A percentile compares a stretch with the other conserved stretches of the same genome.
These are phyloP conservation scores for Tylopilus rubrobrunneus DNA, from an alignment of 768 basidiomycete species.

Conservation along the genomic window DNA sequence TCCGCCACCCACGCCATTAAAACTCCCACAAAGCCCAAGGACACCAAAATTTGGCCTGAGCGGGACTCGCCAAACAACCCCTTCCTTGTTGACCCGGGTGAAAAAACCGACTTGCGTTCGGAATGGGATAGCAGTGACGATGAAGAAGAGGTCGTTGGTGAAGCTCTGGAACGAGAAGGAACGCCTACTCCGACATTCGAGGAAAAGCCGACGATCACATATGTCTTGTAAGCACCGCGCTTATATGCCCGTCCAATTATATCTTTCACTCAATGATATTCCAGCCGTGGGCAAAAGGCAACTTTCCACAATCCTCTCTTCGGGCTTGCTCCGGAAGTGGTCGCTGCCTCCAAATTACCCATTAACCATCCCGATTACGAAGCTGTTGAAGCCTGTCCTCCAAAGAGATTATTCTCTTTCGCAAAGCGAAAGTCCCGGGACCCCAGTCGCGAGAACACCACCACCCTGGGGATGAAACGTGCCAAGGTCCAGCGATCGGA, in stretches of 20 bases:
- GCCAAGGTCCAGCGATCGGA: conserved; percentile 5
- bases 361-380: conserved; percentile 64
- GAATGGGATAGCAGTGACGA: conserved; percentile 28
- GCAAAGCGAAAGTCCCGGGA: conserved; percentile 29
- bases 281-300: conserved; percentile 66
- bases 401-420: conserved; percentile 50
- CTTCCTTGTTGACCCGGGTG: conserved; percentile 46
- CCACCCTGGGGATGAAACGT: conserved; percentile 14
- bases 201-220: conserved; percentile 62
- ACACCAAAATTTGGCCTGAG: conserved; percentile 32
- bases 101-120: conserved; percentile 16
- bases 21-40: conserved; percentile 39
- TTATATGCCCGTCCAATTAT: not conserved
- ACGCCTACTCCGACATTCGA: conserved; percentile 38
- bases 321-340: conserved; percentile 41
- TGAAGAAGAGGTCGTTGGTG: conserved; percentile 33
- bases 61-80: conserved; percentile 73
- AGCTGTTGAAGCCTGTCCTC: conserved; percentile 49
- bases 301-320: conserved; percentile 63
- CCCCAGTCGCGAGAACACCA: conserved; percentile 17
- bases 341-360: conserved; percentile 48
- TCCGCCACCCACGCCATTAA: conserved; percentile 23
- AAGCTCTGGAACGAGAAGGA: conserved; percentile 30
- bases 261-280: conserved; percentile 3
- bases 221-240: conserved; percentile 61